Evolutionary conservation across 192 early-diverging fungal species (phyloP), one percentile per base, ranked within the genome.

Genomic region (Podila epigama): DNA sequence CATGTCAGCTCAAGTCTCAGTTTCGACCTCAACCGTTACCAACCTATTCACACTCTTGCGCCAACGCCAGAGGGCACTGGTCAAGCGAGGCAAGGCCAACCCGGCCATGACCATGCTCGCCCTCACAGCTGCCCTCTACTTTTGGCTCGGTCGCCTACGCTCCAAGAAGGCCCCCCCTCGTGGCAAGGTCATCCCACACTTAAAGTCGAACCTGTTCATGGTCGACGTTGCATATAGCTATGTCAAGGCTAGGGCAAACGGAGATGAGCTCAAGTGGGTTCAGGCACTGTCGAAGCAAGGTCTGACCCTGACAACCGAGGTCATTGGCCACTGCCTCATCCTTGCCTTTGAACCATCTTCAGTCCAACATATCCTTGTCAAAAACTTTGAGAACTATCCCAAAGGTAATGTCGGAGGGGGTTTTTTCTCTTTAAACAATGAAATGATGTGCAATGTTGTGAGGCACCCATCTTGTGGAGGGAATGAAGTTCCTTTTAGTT

Each of bases 351-450:
- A 77, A 32, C 73, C 73, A 6, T 77, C 73, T 5, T 77, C 73
- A 35, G 73, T 77, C 28, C 73, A 77, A 51, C 73, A 77, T 44
- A 77, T 77, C 48, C 29, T 77, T 53, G 73, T 77, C 60, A 77
- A 77, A 66, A 77, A 77, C 66, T 77, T 77, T 64, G 73, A 77
- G 56, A 77, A 77, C 60, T 77, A 77, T 53, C 73, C 73, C 39
- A 77, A 77, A 42, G 73, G 73, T 77, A 67, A 66, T 53, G 32
- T 55, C 37, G 9, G 6, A 44, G 18, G 15, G 29, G 20, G 4
- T 0, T 18, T 42, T 27, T 27, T 8, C 2, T 11, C 40, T 52
- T 6, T 44, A 6, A 2, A 18, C 7, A 10, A 48, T 48, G 7
- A 20, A 22, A 10, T 22, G 5, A 48, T 48, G 5, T 0, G n/a